Base-by-base conservation (phyloP, 495 filamentous ascomycete species). In the Clavariopsis aquatica region DNA sequence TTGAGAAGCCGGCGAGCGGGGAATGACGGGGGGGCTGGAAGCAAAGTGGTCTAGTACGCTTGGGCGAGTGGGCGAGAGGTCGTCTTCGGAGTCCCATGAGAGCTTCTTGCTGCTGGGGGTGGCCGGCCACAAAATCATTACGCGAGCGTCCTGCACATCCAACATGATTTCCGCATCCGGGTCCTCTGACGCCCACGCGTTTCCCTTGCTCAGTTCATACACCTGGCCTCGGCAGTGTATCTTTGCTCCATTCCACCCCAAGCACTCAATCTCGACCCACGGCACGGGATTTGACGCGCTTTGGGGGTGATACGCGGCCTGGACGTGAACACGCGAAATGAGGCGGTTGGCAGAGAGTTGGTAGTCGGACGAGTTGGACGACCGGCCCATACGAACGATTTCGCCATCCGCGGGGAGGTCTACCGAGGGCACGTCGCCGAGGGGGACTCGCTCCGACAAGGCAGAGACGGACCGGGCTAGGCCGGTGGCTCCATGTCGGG, bases 191-290 rank as follows among this genome's bases (percentile, higher is more conserved):
- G 86, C 88, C 76, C 96, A 98, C 27, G 85, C 87, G 75, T 96
- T 92, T 7, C 89, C 92, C 78, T 96, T 97, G 49, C 78, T 80
- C 75, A 98, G 74, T 65, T 95, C 90, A 81, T 89, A 94, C 28
- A 88, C 89, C 69, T 86, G 87, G 24, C 93, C 93, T 75, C 92
- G 89, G 77, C 90, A 97, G 77, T 96, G 93, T 60, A 98, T 78
- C 75, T 92, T 96, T 52, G 93, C 81, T 13, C 94, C 93, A 76
- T 98, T 98, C 93, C 93, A 97, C 19, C 94, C 94, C 71, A 88
- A 83, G 76, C 94, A 98, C 73, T 89, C 83, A 58, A 98, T 87
- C 74, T 92, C 88, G 52, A 98, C 83, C 75, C 85, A 85, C 70
- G 88, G 87, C 5, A 77, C 64, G 45, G 78, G 72, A 52, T 74